phyloP scores from a whole-genome alignment of 768 basidiomycete species.

The Asterophora lycoperdoides region DNA sequence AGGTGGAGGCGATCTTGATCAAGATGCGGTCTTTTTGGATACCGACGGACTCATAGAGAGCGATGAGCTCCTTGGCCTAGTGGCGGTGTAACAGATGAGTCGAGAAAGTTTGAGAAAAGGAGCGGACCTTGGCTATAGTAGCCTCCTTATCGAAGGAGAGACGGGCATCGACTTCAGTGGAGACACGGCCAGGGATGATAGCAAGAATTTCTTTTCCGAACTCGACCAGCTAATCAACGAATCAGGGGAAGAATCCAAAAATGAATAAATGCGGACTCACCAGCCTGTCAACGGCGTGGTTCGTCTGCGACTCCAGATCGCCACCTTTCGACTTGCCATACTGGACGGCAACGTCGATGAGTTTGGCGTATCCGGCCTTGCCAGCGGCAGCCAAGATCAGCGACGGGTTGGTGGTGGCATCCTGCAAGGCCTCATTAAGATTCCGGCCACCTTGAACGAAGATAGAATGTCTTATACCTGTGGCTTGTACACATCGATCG shows the following conservation, averaged over 20 bases:
- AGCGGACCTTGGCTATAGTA: conserved; percentile 77
- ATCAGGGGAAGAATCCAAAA: background rate
- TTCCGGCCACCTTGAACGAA: background rate
- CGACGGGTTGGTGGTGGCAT: conserved; percentile 98
- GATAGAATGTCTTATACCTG: conserved; percentile 44
- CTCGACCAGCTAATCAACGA: conserved; percentile 77
- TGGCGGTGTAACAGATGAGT: background rate
- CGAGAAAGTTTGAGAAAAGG: conserved; percentile 2
- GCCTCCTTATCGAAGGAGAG: conserved; percentile 94
- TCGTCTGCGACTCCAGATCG: conserved; percentile 67
- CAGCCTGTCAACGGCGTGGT: conserved; percentile 83
- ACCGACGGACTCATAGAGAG: conserved; percentile 91
- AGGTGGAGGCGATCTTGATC: conserved; percentile 99
- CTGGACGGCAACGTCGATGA: conserved; percentile 73
- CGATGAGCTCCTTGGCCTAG: conserved; percentile 82
- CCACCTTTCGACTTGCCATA: conserved; percentile 81
- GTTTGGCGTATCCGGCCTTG: conserved; percentile 78
- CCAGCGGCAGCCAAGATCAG: conserved; percentile 90
- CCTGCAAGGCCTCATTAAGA: conserved; percentile 39
- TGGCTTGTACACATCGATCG: conserved; percentile 95
- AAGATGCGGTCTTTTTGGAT: conserved; percentile 91
- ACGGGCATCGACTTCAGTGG: conserved; percentile 97
- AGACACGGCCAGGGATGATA: conserved; percentile 97
- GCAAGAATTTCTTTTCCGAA: conserved; percentile 94
- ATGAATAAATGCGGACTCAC: conserved; percentile 40